Base-by-base conservation (phyloP, 345 rosid genomes). In the Rhodomyrtus tomentosa region DNA sequence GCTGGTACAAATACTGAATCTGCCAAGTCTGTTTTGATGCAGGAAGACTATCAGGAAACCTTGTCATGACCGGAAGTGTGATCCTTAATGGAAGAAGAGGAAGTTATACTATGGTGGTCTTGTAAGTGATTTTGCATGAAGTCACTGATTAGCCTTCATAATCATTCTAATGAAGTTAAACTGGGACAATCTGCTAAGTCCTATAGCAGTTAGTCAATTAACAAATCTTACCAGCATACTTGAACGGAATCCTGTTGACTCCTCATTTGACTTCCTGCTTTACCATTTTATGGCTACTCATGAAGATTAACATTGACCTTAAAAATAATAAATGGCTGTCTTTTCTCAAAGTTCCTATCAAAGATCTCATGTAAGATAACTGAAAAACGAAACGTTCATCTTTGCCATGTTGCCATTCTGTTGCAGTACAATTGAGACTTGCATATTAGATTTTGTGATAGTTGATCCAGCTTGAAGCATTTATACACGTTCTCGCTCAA, bases 21-120 rank as follows among this genome's bases (percentile, higher is more conserved):
- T 36, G 79, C 79, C 79, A 18, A 68, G 20, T 84, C 82, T 22
- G 55, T 29, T 72, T 59, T 42, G 80, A 25, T 72, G 80, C 96
- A 97, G 99, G 99, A 83, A 92, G 99, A 87, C 95, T 97, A 20
- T 92, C 99, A 51, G 93, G 95, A 89, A 93, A 92, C 85, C 95
- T 93, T 84, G 85, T 95, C 58, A 95, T 94, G 98, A 94, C 96
- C 11, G 99, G 99, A 83, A 89, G 87, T 88, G 93, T 97, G 83
- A 94, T 94, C 82, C 84, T 95, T 84, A 97, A 97, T 89, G 99
- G 80, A 94, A 95, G 91, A 93, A 89, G 90, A 91, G 88, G 87
- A 93, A 91, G 84, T 53, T 83, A 21, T 93, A 90, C 83, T 81
- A 86, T 68, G 94, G 96, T 82, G 92, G 86, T 55, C 88, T 87